Evolutionary conservation across 257 asterid species (phyloP), one percentile per base, ranked within the genome.

Genomic region (Ocimum tenuiflorum): DNA sequence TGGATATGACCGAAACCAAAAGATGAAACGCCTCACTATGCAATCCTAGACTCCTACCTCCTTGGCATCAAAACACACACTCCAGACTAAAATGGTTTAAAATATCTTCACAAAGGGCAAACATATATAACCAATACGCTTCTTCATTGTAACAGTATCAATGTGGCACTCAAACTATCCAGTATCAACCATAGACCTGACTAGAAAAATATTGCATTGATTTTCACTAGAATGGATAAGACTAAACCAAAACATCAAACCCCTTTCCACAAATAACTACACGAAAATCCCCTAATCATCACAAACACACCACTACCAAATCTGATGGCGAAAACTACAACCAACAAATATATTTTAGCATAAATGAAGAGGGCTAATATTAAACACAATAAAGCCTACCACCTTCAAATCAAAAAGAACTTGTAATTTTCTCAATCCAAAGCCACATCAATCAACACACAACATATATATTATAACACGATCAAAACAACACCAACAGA

Each of bases 381-480:
- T 4, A 45, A 59, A 6, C 29, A 49, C 55, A 42, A 50, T 17
- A 58, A 38, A 58, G 6, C 6, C 62, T 57, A 42, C 65, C 50
- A 52, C 36, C 35, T 20, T 17, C 3, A 15, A 23, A 60, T 48
- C 33, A 68, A 35, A 67, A 73, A 65, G 48, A 50, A 73, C 48
- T 7, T 18, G 1, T n/a, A 49, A 36, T 12, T 6, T 36, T 22
- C 36, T 20, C 68, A 31, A 49, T 42, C 70, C 3, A 4, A n/a
- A n/a, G n/a, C n/a, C n/a, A n/a, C n/a, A n/a, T n/a, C n/a, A n/a
- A n/a, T n/a, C n/a, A 27, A 27, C 31, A 27, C 31, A 4, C 31
- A 27, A 27, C 31, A 27, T 10, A 52, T 46, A 31, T 31, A 7
- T 3, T 31, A 31, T 31, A 31, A 31, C 35, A 29, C 17, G 10